Evolutionary conservation across 2,329 filamentous ascomycete genomes (phyloP).

Genomic region (Ophiostoma sp.): DNA sequence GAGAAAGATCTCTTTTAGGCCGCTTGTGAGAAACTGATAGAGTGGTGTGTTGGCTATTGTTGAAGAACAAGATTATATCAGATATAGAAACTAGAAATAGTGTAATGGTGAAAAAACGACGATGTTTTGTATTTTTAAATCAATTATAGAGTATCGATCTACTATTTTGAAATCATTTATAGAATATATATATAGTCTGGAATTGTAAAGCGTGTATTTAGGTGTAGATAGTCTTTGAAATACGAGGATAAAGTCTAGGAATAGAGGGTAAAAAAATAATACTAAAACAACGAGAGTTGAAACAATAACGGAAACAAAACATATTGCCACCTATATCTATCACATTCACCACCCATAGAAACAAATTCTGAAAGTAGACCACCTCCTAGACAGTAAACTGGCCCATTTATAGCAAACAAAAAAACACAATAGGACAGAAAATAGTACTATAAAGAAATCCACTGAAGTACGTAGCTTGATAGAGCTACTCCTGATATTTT

Average conservation of each 20-base stretch:
- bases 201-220: too few species aligned
- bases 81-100: too few species aligned
- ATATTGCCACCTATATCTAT: neutral
- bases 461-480: neutral
- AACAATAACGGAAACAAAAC: neutral
- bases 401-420: neutral
- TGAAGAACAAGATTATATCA: neutral
- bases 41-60: neutral
- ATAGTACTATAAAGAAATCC: neutral
- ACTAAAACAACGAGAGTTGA: too few species aligned
- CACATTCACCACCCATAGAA: too few species aligned
- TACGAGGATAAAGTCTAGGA: too few species aligned
- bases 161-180: too few species aligned
- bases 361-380: neutral
- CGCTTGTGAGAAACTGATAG: neutral
- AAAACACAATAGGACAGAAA: neutral
- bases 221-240: too few species aligned
- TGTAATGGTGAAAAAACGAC: too few species aligned
- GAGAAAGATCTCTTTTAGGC: neutral
- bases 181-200: too few species aligned
- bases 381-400: neutral
- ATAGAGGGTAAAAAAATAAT: too few species aligned
- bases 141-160: neutral
- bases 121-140: neutral
- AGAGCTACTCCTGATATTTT: neutral